Base-by-base conservation (phyloP, 495 filamentous ascomycete genomes). In the Xylona heveae region DNA sequence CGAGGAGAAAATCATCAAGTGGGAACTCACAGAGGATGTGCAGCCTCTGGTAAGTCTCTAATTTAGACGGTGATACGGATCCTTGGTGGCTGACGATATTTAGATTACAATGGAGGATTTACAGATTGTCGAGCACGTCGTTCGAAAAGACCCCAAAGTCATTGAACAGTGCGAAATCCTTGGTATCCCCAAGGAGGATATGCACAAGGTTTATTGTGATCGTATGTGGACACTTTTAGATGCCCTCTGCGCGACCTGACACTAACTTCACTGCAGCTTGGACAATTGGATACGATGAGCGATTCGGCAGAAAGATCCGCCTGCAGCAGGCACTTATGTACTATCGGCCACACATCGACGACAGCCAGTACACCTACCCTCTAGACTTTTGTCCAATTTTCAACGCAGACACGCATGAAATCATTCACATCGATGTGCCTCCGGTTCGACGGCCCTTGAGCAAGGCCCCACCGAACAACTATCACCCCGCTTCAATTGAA, bases 271-370 rank as follows among this genome's bases (percentile, higher is more conserved):
- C n/a, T 28, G 3, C 40, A 78, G 80, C 84, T 8, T 94, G 84
- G 84, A 92, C 84, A 9, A 92, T 94, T 53, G 84, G 84, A 13
- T 91, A 81, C 43, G 84, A 94, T 45, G 82, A 90, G 57, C 72
- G 84, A 4, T 85, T 83, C 42, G 83, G 84, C 31, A 83, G 54
- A 43, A 63, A 60, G 21, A 61, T 81, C 19, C 74, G 84, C 35
- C 64, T 93, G 10, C 84, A 94, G 47, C 84, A 94, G 51, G 84
- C 82, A 10, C 57, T 94, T 23, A 91, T 93, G 79, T 94, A 94
- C 58, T 94, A 92, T 50, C 70, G 84, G 16, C 84, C 82, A 10
- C 63, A 83, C 42, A 38, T 74, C 24, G 84, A 94, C 44, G 78
- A 84, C 52, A 78, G 66, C 43, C 84, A 94, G 51, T 94, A 94